phyloP scores from a whole-genome alignment of 106 monocot species.

The Dendrobium chrysotoxum region DNA sequence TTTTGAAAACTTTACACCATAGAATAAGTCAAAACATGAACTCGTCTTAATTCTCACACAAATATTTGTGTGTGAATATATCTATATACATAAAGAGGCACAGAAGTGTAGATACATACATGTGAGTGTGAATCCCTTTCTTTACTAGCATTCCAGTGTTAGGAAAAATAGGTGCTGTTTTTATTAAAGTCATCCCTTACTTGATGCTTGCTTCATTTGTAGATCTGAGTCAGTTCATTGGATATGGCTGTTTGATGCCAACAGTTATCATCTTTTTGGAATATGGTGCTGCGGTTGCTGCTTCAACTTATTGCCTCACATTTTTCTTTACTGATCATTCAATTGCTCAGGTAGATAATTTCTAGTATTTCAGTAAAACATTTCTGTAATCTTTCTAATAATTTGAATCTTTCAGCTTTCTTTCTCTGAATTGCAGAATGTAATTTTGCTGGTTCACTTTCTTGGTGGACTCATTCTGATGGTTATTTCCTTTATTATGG shows the following conservation, averaged over 20 bases:
- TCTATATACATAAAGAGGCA: too few species aligned
- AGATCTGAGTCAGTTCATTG: slow-evolving; percentile 83
- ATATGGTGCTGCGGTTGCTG: slow-evolving; percentile 73
- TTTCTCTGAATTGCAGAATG: slow-evolving; percentile 59
- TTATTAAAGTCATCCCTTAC: neutral
- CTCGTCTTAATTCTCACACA: too few species aligned
- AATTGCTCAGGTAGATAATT: slow-evolving; percentile 66
- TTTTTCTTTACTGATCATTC: slow-evolving; percentile 92
- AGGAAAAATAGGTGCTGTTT: neutral
- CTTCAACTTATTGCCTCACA: slow-evolving; percentile 84
- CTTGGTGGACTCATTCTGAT: slow-evolving; percentile 83
- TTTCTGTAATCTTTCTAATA: neutral
- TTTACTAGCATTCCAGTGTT: too few species aligned
- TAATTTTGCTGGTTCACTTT: slow-evolving; percentile 79
- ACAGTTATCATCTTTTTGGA: slow-evolving; percentile 62
- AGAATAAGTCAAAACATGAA: too few species aligned
- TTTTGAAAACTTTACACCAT: too few species aligned
- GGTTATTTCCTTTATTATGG: slow-evolving; percentile 91
- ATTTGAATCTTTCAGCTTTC: slow-evolving; percentile 6
- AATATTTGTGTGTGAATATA: neutral
- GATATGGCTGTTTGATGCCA: slow-evolving; percentile 57
- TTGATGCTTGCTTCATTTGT: slow-evolving; percentile 10
- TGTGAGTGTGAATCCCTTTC: too few species aligned
- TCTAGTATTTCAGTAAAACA: neutral
- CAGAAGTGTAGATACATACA: too few species aligned